These are phyloP conservation scores for Populus hybrid DNA, from an alignment of 441 rosid species.

Conservation along the genomic window DNA sequence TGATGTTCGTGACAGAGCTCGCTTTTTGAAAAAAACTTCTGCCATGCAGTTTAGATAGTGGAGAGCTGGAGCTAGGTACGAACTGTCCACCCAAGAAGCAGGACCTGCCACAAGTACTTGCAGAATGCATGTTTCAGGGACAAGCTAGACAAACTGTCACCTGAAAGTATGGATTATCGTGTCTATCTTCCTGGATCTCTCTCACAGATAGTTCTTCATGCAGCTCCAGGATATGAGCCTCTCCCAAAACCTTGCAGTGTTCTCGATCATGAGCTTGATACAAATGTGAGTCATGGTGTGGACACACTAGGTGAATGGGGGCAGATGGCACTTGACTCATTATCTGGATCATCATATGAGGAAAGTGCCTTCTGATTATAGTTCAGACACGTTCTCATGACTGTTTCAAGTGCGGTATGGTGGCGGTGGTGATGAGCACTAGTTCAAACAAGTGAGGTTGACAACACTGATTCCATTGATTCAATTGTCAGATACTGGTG, in stretches of 20 bases:
- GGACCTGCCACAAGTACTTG: constrained; percentile 35
- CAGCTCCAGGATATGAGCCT: constrained; percentile 98
- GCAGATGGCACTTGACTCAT: constrained; percentile 42
- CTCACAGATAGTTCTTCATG: constrained; percentile 95
- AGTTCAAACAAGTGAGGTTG: constrained; percentile 45
- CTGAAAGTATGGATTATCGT: constrained; percentile 46
- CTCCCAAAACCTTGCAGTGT: constrained; percentile 88
- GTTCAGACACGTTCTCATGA: constrained; percentile 49
- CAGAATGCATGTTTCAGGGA: constrained; percentile 55
- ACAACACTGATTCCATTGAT: constrained; percentile 59
- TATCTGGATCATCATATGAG: constrained; percentile 58
- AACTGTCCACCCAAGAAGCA: constrained; percentile 35
- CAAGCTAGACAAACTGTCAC: constrained; percentile 40
- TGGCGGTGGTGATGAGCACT: constrained; percentile 39
- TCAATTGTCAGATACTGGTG: constrained; percentile 62
- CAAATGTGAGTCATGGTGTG: constrained; percentile 24
- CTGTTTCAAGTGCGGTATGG: constrained; percentile 41
- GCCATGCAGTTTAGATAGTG: constrained; percentile 36
- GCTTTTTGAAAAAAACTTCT: constrained; percentile 63
- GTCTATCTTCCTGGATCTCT: constrained; percentile 96
- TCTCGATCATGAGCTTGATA: constrained; percentile 38
- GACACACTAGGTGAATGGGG: constrained; percentile 34
- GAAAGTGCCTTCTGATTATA: constrained; percentile 70
- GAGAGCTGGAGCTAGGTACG: constrained; percentile 36
- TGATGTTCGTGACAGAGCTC: constrained; percentile 95